These are phyloP conservation scores for Penicillium sclerotiorum DNA, from an alignment of 2,329 filamentous ascomycete species.

Conservation along the genomic window DNA sequence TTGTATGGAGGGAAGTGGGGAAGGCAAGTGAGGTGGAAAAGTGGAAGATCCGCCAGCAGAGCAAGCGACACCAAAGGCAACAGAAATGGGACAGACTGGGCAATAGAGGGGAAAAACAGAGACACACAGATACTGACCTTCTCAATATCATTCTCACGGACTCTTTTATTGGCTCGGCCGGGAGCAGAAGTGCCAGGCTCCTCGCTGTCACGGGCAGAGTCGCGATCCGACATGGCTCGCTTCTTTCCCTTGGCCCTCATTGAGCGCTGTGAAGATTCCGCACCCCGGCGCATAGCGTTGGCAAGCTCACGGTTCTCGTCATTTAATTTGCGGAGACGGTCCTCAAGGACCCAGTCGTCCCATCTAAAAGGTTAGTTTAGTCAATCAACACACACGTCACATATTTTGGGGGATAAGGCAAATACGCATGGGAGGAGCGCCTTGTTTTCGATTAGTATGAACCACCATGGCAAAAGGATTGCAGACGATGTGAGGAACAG, in stretches of 20 bases:
- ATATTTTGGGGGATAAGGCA: too few species aligned
- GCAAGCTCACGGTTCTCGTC: slow-evolving; percentile 94
- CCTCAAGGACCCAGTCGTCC: slow-evolving; percentile 97
- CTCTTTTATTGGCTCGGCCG: slow-evolving; percentile 48
- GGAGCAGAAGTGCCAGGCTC: slow-evolving; percentile 48
- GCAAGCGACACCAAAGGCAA: too few species aligned
- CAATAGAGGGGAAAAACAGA: not conserved
- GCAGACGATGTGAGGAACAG: too few species aligned
- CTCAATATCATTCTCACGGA: slow-evolving; percentile 51
- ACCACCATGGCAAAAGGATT: too few species aligned
- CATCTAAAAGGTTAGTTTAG: slow-evolving; percentile 63
- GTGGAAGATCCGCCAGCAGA: too few species aligned
- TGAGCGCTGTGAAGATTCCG: slow-evolving; percentile 37
- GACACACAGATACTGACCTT: slow-evolving; percentile 39
- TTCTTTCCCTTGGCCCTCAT: slow-evolving; percentile 45
- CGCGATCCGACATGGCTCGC: slow-evolving; percentile 44
- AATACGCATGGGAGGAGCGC: too few species aligned
- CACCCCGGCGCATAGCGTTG: slow-evolving; percentile 48
- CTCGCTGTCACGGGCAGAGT: slow-evolving; percentile 49
- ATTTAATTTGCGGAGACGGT: slow-evolving; percentile 90
- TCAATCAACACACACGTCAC: slow-evolving; percentile 1
- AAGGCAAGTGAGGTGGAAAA: too few species aligned
- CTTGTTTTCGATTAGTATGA: too few species aligned
- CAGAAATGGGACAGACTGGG: not conserved
- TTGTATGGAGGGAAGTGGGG: too few species aligned